These are phyloP conservation scores for Pyrus bretschneideri DNA, from an alignment of 306 rosid species.

Conservation along the genomic window DNA sequence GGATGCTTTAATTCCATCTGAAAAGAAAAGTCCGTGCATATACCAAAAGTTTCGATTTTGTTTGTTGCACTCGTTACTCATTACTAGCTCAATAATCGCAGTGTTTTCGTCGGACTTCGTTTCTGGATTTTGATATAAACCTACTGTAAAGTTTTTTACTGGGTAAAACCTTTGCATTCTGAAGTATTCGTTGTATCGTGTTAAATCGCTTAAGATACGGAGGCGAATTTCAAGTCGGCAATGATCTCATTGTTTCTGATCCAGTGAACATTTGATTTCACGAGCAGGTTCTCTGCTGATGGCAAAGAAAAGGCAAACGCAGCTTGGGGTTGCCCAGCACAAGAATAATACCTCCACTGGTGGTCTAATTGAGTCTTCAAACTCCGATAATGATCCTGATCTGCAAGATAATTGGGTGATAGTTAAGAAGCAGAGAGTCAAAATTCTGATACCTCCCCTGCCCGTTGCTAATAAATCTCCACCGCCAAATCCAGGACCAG, in stretches of 20 bases:
- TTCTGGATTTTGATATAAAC: not conserved
- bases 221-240: not conserved
- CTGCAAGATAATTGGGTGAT: slow-evolving; percentile 62
- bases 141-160: not conserved
- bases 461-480: slow-evolving; percentile 29
- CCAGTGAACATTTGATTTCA: slow-evolving; percentile 13
- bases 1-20: not conserved
- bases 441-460: slow-evolving; percentile 57
- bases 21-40: not conserved
- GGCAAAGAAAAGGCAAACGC: slow-evolving; percentile 62
- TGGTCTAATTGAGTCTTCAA: slow-evolving; percentile 24
- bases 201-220: too few species aligned
- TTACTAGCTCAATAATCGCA: not conserved
- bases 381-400: slow-evolving; percentile 21
- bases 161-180: too few species aligned
- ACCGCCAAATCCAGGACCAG: slow-evolving; percentile 31
- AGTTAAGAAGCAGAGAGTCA: slow-evolving; percentile 75
- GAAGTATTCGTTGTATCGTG: too few species aligned
- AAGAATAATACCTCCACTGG: slow-evolving; percentile 17
- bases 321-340: slow-evolving; percentile 24
- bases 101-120: not conserved
- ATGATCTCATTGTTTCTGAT: slow-evolving; percentile 3
- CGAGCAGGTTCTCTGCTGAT: slow-evolving; percentile 36
- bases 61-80: not conserved
- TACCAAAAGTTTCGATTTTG: not conserved